These are phyloP conservation scores for Rhizophlyctis rosea DNA, from an alignment of 192 early-diverging fungal genomes.

Conservation along the genomic window DNA sequence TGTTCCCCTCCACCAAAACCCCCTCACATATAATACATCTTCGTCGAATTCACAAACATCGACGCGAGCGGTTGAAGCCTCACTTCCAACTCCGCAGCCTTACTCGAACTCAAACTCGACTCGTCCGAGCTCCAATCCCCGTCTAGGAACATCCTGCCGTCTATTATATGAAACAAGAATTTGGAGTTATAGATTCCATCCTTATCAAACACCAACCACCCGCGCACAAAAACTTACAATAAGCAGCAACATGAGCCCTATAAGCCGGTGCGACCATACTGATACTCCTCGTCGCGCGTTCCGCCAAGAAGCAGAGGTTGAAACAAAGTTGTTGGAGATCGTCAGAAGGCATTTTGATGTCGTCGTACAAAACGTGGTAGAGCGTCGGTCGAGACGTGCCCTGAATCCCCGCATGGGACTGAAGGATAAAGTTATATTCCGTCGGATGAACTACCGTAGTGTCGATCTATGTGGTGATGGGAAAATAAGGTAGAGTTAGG, in stretches of 20 bases:
- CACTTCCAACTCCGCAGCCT: too few species aligned
- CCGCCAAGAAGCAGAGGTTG: constrained; percentile 78
- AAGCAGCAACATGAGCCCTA: constrained; percentile 82
- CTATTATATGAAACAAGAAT: constrained; percentile 14
- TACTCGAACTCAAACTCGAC: too few species aligned
- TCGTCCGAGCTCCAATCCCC: too few species aligned
- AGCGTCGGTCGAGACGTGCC: constrained; percentile 86
- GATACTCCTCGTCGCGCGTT: constrained; percentile 74
- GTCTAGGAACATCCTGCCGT: constrained; percentile 36
- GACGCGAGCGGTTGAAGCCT: too few species aligned
- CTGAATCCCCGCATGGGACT: constrained; percentile 82
- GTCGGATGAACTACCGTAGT: constrained; percentile 69
- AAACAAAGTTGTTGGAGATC: constrained; percentile 82
- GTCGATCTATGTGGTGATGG: constrained; percentile 44
- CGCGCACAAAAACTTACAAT: constrained; percentile 36
- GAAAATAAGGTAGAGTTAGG: background rate
- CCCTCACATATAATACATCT: too few species aligned
- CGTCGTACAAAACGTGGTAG: constrained; percentile 87
- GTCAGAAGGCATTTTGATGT: constrained; percentile 73
- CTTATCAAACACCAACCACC: background rate
- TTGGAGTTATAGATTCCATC: background rate
- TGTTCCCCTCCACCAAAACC: too few species aligned
- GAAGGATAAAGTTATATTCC: constrained; percentile 84
- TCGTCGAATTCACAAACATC: too few species aligned
- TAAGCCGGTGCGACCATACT: constrained; percentile 86